Conservation (phyloP, 306 rosid genomes). For the Citrullus mucosospermus region DNA sequence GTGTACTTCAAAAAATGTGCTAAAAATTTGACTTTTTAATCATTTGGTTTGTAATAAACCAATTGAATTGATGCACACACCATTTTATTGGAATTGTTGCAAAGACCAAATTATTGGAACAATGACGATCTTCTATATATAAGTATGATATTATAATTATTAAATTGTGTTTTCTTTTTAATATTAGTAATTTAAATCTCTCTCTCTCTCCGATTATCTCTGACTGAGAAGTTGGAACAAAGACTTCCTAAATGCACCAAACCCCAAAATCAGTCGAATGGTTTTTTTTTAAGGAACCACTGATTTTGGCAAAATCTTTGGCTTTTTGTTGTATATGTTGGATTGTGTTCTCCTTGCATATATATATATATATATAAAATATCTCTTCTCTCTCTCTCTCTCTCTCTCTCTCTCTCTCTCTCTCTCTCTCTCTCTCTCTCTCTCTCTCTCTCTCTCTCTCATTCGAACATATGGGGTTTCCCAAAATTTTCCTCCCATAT, state of each 20-base stretch:
- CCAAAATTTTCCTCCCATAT: neutral
- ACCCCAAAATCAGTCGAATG: constrained; percentile 2
- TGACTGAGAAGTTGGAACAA: neutral
- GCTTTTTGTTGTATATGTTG: neutral
- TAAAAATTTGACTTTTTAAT: neutral
- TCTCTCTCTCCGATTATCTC: neutral
- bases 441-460: neutral
- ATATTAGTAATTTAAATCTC: neutral
- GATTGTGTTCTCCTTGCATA: neutral
- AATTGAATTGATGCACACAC: neutral
- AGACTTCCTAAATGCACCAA: constrained; percentile 2
- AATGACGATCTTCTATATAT: neutral
- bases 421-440: no score
- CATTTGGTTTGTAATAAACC: neutral
- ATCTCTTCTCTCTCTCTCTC: neutral
- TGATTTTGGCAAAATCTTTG: constrained; percentile 9
- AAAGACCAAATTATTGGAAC: neutral
- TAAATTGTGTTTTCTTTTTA: neutral
- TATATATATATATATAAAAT: no score
- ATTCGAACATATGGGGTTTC: neutral
- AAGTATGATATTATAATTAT: no score
- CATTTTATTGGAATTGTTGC: constrained; percentile 1
- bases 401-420: neutral
- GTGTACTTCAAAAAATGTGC: neutral
- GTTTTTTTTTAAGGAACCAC: neutral